Conservation (phyloP, 257 asterid species). For the Craterostigma plantagineum region DNA sequence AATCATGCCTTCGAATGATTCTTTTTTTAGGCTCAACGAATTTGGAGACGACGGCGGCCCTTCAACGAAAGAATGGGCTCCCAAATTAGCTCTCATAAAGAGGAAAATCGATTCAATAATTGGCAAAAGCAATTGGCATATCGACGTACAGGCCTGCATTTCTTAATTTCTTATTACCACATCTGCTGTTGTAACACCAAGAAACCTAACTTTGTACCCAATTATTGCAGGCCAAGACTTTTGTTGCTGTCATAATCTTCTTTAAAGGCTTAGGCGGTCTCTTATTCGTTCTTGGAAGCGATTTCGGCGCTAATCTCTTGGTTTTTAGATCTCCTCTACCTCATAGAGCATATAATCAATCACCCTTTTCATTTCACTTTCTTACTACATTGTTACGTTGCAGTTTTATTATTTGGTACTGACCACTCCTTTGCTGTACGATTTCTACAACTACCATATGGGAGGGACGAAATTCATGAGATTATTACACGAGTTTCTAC, state of each 20-base stretch:
- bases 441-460: conserved; percentile 20
- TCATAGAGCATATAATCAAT: not conserved
- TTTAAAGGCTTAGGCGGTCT: conserved; percentile 47
- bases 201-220: too few species aligned
- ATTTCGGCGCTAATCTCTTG: conserved; percentile 38
- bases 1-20: not conserved
- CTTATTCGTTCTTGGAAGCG: conserved; percentile 40
- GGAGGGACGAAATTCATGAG: conserved; percentile 19
- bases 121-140: conserved; percentile 15
- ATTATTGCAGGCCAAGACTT: conserved; percentile 25
- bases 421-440: conserved; percentile 24
- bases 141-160: conserved; percentile 23
- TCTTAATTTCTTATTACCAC: not conserved
- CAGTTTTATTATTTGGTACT: conserved; percentile 30
- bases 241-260: conserved; percentile 26
- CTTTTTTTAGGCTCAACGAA: conserved; percentile 36
- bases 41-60: conserved; percentile 53
- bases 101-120: conserved; percentile 12
- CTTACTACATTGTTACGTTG: not conserved
- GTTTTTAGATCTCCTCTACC: conserved; percentile 10
- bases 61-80: conserved; percentile 31
- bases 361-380: not conserved
- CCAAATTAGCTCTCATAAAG: conserved; percentile 25
- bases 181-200: not conserved
- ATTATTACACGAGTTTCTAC: conserved; percentile 25